Evolutionary conservation across 306 rosid genomes (phyloP).

Genomic region (Biancaea sappan): DNA sequence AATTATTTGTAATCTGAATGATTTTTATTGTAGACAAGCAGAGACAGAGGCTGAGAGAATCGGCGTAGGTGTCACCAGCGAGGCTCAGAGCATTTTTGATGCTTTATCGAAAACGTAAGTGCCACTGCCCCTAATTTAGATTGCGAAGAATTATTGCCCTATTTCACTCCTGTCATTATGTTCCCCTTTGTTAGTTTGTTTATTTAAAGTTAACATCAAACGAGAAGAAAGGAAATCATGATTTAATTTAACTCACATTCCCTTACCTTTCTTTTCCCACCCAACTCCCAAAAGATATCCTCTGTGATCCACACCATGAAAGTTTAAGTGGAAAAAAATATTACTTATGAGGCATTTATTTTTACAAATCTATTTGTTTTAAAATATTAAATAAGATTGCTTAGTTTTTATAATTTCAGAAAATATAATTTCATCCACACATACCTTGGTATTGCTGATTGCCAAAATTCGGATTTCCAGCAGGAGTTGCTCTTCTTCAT

Average conservation of each 20-base stretch:
- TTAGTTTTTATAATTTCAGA: not conserved
- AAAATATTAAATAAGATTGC: not conserved
- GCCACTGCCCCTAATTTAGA: not conserved
- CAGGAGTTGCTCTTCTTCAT: not conserved
- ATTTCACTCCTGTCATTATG: not conserved
- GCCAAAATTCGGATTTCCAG: not conserved
- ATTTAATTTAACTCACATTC: not conserved
- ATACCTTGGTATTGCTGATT: not conserved
- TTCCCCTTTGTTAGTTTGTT: too few species aligned
- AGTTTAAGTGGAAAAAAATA: too few species aligned
- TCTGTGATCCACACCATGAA: not conserved
- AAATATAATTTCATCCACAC: not conserved
- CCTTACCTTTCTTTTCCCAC: not conserved
- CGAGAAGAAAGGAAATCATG: not conserved
- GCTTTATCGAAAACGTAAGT: conserved; percentile 95
- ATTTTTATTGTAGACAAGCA: conserved; percentile 64
- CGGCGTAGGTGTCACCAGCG: conserved; percentile 88
- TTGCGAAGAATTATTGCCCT: too few species aligned
- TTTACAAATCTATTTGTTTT: not conserved
- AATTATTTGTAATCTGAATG: not conserved
- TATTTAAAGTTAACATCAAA: not conserved
- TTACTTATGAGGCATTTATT: too few species aligned
- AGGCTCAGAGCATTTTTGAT: conserved; percentile 90
- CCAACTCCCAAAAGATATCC: not conserved
- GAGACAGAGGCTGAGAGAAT: conserved; percentile 89